Base-by-base conservation (phyloP, 441 rosid genomes). In the Croton laevigatus region DNA sequence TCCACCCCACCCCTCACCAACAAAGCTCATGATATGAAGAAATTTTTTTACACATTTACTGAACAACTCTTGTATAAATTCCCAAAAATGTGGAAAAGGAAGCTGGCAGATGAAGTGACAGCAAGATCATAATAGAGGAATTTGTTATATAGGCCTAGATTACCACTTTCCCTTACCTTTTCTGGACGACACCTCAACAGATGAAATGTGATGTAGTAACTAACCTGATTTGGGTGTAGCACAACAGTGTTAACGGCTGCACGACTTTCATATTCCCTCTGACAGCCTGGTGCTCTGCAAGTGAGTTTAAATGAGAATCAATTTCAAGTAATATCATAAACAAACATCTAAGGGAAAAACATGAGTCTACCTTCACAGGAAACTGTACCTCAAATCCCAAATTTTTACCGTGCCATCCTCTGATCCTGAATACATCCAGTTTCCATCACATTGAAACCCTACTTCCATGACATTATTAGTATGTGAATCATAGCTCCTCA, bases 371-470 rank as follows among this genome's bases (percentile, higher is more conserved):
- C 19, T 32, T 65, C 17, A 36, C 34, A 8, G 46, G 23, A 52
- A 59, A 36, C 19, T 52, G 44, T 61, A 88, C 97, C 99, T 91
- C 79, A 95, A 84, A 76, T 95, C 99, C 98, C 98, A 95, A 71
- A 92, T 89, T 78, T 86, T 92, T 69, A 95, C 99, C 0, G 98
- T 95, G 27, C 98, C 97, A 85, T 95, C 99, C 78, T 92, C 99
- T 38, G 98, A 95, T 71, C 99, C 98, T 12, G 99, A 91, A 76
- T 93, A 95, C 98, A 95, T 95, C 98, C 99, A 91, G 74, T 92
- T 95, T 7, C 95, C 99, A 81, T 95, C 97, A 82, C 96, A 91
- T 37, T 92, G 97, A 77, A 95, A 95, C 44, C 97, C 98, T 72
- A 93, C 96, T 23, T 96, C 97, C 98, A 91, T 91, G 72, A 95